Conservation (phyloP, 352 stramenopile species). For the Phytophthora agathidicida region DNA sequence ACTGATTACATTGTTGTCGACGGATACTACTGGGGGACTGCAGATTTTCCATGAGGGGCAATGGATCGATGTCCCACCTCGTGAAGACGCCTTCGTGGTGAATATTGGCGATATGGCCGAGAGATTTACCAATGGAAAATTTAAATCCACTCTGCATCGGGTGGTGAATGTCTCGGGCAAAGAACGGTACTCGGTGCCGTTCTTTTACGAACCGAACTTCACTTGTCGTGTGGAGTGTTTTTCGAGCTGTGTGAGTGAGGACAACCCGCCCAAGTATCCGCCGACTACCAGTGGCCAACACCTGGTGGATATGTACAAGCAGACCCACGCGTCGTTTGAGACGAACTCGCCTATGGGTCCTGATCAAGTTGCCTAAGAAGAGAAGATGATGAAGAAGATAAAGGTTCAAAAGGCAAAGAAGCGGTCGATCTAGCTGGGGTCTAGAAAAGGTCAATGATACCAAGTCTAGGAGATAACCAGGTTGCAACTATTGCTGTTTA, state of each 20-base stretch:
- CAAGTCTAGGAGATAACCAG: too few relatives aligned
- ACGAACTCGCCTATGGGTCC: not conserved
- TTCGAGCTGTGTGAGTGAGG: constrained; percentile 54
- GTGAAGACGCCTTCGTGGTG: constrained; percentile 63
- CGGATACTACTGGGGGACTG: constrained; percentile 57
- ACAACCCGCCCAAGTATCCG: constrained; percentile 58
- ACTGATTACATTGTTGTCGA: constrained; percentile 72
- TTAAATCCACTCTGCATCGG: constrained; percentile 71
- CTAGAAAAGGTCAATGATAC: too few relatives aligned
- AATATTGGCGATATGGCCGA: constrained; percentile 83
- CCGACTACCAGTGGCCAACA: constrained; percentile 79
- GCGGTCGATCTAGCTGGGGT: too few relatives aligned
- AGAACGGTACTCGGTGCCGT: constrained; percentile 79
- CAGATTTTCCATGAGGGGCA: constrained; percentile 61
- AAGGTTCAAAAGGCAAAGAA: too few relatives aligned
- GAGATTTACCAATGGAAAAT: constrained; percentile 72
- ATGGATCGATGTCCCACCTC: constrained; percentile 69
- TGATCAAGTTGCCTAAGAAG: not conserved
- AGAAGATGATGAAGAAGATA: too few relatives aligned
- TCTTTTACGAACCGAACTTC: constrained; percentile 84
- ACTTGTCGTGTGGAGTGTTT: constrained; percentile 69
- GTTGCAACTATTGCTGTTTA: too few relatives aligned
- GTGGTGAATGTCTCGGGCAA: constrained; percentile 64
- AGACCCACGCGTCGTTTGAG: constrained; percentile 69
- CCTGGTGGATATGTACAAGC: constrained; percentile 76